These are phyloP conservation scores for Cicer bijugum DNA, from an alignment of 306 rosid genomes.

Conservation along the genomic window DNA sequence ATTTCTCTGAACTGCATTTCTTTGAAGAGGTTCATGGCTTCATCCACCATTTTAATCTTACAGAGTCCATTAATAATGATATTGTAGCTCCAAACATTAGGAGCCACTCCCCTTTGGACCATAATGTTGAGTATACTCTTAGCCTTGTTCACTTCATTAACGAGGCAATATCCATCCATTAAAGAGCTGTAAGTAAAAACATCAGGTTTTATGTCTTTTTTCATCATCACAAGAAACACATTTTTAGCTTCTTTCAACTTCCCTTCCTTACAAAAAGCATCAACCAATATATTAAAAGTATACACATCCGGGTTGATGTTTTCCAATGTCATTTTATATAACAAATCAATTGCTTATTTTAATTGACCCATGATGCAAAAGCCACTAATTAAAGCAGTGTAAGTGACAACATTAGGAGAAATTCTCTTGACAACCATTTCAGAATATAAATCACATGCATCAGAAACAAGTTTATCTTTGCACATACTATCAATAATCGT, in stretches of 20 bases:
- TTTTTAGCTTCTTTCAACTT: not conserved
- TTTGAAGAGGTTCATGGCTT: too few species aligned
- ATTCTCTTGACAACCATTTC: not conserved
- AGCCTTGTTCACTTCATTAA: not conserved
- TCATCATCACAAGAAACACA: not conserved
- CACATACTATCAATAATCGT: not conserved
- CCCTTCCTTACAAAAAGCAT: constrained; percentile 21
- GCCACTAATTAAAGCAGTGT: not conserved
- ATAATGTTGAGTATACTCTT: not conserved
- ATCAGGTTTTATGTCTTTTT: not conserved
- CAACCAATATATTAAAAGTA: not conserved
- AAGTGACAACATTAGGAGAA: not conserved
- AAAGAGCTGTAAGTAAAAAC: not conserved
- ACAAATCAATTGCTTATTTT: not conserved
- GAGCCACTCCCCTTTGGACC: not conserved
- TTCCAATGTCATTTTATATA: not conserved
- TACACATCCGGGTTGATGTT: not conserved
- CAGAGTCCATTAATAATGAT: not conserved
- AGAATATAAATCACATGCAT: constrained; percentile 7
- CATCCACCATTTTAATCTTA: too few species aligned
- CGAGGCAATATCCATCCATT: not conserved
- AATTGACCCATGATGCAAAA: not conserved
- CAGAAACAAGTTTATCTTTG: not conserved
- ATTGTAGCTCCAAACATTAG: not conserved
- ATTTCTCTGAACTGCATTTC: too few species aligned